These are phyloP conservation scores for Termitomyces sp. DNA, from an alignment of 768 basidiomycete genomes.

Conservation along the genomic window DNA sequence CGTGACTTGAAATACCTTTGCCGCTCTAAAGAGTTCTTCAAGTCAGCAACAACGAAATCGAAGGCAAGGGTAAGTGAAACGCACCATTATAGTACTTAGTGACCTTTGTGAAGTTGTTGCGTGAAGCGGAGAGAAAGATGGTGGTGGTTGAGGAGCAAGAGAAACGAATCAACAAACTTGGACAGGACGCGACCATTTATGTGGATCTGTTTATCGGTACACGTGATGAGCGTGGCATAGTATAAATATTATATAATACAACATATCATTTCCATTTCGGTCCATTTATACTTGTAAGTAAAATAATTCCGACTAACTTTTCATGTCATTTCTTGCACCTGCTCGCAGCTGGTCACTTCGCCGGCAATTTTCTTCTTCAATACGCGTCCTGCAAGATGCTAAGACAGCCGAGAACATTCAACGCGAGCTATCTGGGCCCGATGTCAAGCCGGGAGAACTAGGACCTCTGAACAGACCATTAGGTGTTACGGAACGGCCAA, in stretches of 20 bases:
- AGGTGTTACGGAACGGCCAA: conserved; percentile 72
- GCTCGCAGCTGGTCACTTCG: conserved; percentile 17
- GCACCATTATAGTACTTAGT: conserved; percentile 25
- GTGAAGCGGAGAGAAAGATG: conserved; percentile 23
- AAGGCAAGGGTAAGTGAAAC: background rate
- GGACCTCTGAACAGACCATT: conserved; percentile 61
- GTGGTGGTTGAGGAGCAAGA: conserved; percentile 37
- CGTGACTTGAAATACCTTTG: conserved; percentile 29
- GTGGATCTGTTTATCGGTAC: conserved; percentile 28
- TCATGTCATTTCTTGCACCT: conserved; percentile 20
- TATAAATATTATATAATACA: conserved; percentile 10
- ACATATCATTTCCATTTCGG: background rate
- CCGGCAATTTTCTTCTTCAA: conserved; percentile 19
- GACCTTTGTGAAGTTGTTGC: conserved; percentile 20
- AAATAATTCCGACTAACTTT: conserved; percentile 1
- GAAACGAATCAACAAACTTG: conserved; percentile 30
- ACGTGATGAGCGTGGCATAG: conserved; percentile 26
- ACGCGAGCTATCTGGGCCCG: conserved; percentile 17
- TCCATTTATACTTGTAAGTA: background rate
- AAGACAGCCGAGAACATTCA: conserved; percentile 3
- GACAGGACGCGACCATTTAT: conserved; percentile 42
- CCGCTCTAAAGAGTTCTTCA: conserved; percentile 29
- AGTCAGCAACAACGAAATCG: conserved; percentile 8
- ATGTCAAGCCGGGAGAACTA: conserved; percentile 24
- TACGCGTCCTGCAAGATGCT: conserved; percentile 4